Conservation (phyloP, 73 alveolate genomes). For the Paramecium sexaurelia region DNA sequence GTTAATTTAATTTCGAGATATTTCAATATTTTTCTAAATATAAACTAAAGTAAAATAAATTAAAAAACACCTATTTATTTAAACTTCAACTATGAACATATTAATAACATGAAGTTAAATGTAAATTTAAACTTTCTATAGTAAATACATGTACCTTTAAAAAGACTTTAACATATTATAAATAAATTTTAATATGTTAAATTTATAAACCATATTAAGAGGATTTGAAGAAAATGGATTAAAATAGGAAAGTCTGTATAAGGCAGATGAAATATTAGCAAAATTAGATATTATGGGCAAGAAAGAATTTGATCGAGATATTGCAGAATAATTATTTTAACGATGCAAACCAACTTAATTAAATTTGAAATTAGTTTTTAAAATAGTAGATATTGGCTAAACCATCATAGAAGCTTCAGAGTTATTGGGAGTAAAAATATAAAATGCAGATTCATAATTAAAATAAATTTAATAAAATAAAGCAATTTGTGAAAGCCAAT, state of each 20-base stretch:
- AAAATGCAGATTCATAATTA: neutral
- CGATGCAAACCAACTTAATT: neutral
- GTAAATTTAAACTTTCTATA: neutral
- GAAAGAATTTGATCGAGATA: conserved; percentile 39
- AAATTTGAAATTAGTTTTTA: neutral
- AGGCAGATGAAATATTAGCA: conserved; percentile 22
- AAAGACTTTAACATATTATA: neutral
- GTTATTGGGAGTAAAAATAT: neutral
- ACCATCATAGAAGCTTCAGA: neutral
- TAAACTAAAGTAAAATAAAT: neutral
- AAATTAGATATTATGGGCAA: neutral
- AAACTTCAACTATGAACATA: too few species aligned
- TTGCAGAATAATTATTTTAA: conserved; percentile 27
- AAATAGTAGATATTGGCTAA: conserved; percentile 10
- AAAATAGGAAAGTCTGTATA: neutral
- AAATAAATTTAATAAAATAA: neutral
- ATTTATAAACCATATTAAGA: conserved; percentile 1
- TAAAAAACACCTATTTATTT: neutral
- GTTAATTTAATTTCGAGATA: neutral
- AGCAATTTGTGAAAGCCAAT: neutral
- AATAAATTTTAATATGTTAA: conserved; percentile 18
- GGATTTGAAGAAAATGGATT: conserved; percentile 44
- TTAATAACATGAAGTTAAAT: neutral
- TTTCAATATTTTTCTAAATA: neutral
- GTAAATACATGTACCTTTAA: neutral